phyloP scores from a whole-genome alignment of 257 asterid species.

The Marsdenia floribunda region DNA sequence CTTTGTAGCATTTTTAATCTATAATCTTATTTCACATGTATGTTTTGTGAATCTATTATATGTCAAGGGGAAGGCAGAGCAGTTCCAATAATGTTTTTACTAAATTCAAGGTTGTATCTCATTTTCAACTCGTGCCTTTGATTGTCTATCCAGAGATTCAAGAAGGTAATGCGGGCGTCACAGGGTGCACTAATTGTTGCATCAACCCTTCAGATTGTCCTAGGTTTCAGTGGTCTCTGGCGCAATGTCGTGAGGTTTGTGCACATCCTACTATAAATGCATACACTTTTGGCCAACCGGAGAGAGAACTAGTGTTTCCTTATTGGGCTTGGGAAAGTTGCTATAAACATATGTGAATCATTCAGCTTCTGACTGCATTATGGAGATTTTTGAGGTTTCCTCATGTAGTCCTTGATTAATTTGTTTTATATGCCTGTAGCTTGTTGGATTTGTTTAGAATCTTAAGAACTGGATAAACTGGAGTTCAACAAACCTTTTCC shows the following conservation, averaged over 20 bases:
- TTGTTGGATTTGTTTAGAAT: not conserved
- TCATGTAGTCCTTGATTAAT: not conserved
- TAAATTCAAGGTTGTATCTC: not conserved
- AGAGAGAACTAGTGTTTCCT: not conserved
- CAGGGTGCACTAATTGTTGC: constrained; percentile 85
- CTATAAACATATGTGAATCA: not conserved
- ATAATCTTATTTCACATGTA: not conserved
- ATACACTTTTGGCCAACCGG: not conserved
- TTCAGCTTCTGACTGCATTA: not conserved
- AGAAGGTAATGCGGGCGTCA: constrained; percentile 80
- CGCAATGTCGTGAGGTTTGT: constrained; percentile 63
- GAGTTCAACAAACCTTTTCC: not conserved
- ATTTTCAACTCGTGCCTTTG: not conserved
- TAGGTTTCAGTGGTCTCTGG: constrained; percentile 95
- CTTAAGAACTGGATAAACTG: not conserved
- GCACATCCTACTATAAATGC: not conserved
- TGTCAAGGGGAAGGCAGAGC: not conserved
- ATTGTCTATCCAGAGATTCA: constrained; percentile 45
- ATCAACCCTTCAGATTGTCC: constrained; percentile 71
- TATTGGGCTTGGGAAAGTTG: not conserved
- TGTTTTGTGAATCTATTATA: not conserved
- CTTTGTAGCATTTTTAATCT: not conserved
- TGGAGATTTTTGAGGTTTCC: not conserved
- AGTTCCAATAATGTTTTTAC: no score
- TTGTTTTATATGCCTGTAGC: not conserved